Evolutionary conservation across 2,329 filamentous ascomycete species (phyloP), one percentile per base, ranked within the genome.

Genomic region (Penicillium corylophilum): DNA sequence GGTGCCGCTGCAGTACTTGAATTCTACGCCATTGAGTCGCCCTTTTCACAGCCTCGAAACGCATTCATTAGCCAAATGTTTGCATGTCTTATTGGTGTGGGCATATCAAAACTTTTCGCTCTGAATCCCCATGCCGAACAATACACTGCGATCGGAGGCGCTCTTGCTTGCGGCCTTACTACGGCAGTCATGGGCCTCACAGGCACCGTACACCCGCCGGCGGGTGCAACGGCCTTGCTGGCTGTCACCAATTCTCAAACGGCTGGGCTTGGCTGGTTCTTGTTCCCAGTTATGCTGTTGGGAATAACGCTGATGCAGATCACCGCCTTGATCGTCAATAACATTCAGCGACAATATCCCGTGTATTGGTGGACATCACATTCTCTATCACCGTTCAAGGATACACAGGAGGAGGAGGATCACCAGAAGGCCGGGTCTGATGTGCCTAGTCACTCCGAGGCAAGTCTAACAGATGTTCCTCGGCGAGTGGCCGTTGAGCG

Each of bases 1-100:
- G 88, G 88, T 46, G 88, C 88, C 4, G 84, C 86, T 2, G 87
- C 88, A 13, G 86, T 91, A n/a, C 79, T 91, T 33, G 82, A 88
- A 62, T 91, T 88, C 69, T 85, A 85, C 61, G 79, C 83, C 42
- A 85, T 90, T 59, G 83, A 88, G 44, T 86, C 86, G 0, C 87
- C 88, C 0, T 80, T 91, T 24, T 79, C 87, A 0, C 88, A 91
- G 63, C 88, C 88, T 1, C 84, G 88, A 22, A 89, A 87, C 67
- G 79, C 82, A 38, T 67, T 91, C 13, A 54, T 86, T 6, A 85
- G 86, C n/a, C 87, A 91, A 64, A 48, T 87, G 26, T 67, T 90
- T 38, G 78, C 85, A 1, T 79, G 83, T 10, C 33, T 84, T 3
- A 73, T 85, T 29, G 87, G 86, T 9, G 77, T 89, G 12, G 70